Percentiles rank a stretch among this genome's conserved stretches.
phyloP scores from a whole-genome alignment of 148 eudicot genomes.

The Diospyros kaki region DNA sequence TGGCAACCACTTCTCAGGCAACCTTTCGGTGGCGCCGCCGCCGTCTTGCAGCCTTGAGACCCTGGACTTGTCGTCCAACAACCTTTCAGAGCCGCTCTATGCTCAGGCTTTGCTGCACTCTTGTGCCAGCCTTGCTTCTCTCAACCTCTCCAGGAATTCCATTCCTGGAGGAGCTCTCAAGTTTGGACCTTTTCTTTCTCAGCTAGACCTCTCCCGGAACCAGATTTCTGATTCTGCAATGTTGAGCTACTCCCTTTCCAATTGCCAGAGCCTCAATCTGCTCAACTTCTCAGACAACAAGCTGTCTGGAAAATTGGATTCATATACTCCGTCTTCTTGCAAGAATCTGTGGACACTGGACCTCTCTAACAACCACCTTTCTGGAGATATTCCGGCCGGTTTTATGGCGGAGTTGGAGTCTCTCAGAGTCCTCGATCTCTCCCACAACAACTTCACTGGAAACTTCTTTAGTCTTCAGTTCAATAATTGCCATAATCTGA shows the following conservation, averaged over 20 bases:
- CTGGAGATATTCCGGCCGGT: neutral
- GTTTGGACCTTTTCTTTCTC: slow-evolving; percentile 28
- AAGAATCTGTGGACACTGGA: slow-evolving; percentile 29
- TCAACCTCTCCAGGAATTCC: slow-evolving; percentile 34
- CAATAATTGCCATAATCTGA: slow-evolving; percentile 34
- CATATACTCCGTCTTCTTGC: slow-evolving; percentile 26
- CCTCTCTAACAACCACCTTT: slow-evolving; percentile 11
- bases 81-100: slow-evolving; percentile 28
- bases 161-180: slow-evolving; percentile 25
- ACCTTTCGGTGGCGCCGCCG: slow-evolving; percentile 15
- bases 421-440: slow-evolving; percentile 32
- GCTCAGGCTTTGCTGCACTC: slow-evolving; percentile 15
- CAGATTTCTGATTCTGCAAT: slow-evolving; percentile 28
- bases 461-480: slow-evolving; percentile 27
- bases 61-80: slow-evolving; percentile 40
- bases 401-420: slow-evolving; percentile 12
- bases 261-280: slow-evolving; percentile 35
- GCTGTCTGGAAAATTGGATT: slow-evolving; percentile 25
- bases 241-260: slow-evolving; percentile 22
- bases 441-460: slow-evolving; percentile 41
- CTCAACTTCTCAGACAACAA: slow-evolving; percentile 34
- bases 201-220: slow-evolving; percentile 33
- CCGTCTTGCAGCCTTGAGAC: slow-evolving; percentile 23
- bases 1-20: slow-evolving; percentile 38
- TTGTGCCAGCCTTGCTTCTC: slow-evolving; percentile 21